Base-by-base conservation (phyloP, 2,329 filamentous ascomycete genomes). In the Ophiocordyceps robertsii region DNA sequence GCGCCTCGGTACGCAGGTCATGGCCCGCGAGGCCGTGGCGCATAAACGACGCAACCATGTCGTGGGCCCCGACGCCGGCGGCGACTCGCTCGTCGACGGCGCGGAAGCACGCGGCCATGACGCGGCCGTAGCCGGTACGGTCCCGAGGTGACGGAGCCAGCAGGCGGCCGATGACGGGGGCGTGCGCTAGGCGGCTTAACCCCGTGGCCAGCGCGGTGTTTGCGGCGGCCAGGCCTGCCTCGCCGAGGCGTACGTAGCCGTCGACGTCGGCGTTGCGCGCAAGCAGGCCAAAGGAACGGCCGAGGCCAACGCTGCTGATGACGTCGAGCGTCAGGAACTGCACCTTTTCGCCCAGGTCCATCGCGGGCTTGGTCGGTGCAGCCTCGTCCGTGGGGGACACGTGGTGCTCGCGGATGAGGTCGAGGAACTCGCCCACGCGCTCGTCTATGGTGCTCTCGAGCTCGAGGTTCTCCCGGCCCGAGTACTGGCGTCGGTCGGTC, bases 241-340 rank as follows among this genome's bases (percentile, higher is more conserved):
- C 62, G 11, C 41, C 56, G 0, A 57, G 58, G 37, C 58, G 50
- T 33, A 69, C 44, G 41, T 68, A 64, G 10, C 51, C 51, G 33
- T 68, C 59, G 2, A 68, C 53, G 39, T 75, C 72, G 1, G 53
- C 48, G 47, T 76, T 67, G 7, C 54, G 53, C 1, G 52, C 52
- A 3, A 76, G 55, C 51, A 72, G 64, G 24, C 71, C 69, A 42
- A 72, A 75, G 0, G 66, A 40, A 13, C 62, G 55, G n/a, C 72
- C 71, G 14, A 75, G 64, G 0, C 68, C 67, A 14, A 77, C 56
- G 21, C 62, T 59, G 37, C 64, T 69, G 45, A 77, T 71, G 9
- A 73, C 68, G 47, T 77, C 73, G 2, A 76, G 56, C 0, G 70
- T 70, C 43, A 75, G 69, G 53, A 62, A 73, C 16, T 71, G 66